Evolutionary conservation across 331 rosid species (phyloP), one percentile per base, ranked within the genome.

Genomic region (Prunus yedoensis): DNA sequence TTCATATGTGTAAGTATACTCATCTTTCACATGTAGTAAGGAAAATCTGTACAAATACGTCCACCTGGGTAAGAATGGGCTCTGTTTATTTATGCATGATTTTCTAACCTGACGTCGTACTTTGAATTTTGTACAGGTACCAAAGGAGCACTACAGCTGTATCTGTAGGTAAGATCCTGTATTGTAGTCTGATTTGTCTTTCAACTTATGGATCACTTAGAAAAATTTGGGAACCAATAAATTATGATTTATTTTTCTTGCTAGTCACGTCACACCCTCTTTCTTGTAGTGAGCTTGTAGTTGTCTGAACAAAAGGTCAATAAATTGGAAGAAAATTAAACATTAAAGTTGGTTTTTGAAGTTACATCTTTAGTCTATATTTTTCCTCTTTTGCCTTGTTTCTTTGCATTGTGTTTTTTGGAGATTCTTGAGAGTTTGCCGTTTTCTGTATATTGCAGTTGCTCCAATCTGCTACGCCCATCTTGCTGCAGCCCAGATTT

Each of bases 81-180:
- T 32, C 38, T 32, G 38, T 32, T 32, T 32, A 32, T 32, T 32
- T 32, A 32, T 32, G 38, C 38, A 32, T 32, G 7, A 32, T 4
- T 32, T 32, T 32, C 38, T 1, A 32, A 62, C 45, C 13, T 62
- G 45, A 62, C 18, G 1, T 23, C 21, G 4, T 15, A 17, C 67
- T 28, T 7, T 14, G 18, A 62, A 28, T 30, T 62, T 14, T 62
- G 9, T 30, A 7, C 67, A 93, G 98, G 70, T 93, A 92, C 75
- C 97, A 94, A 85, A 81, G 97, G 77, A 94, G 99, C 79, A 94
- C 97, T 1, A 90, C 97, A 30, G 99, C 97, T 3, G 83, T 94
- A 14, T 94, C 99, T 52, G 89, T 94, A 8, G 98, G 98, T 93
- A 83, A 79, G 49, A 59, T 71, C 27, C 30, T 41, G 13, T 12